Evolutionary conservation across 2,329 filamentous ascomycete genomes (phyloP), one percentile per base, ranked within the genome.

Genomic region (Curvularia lunata): DNA sequence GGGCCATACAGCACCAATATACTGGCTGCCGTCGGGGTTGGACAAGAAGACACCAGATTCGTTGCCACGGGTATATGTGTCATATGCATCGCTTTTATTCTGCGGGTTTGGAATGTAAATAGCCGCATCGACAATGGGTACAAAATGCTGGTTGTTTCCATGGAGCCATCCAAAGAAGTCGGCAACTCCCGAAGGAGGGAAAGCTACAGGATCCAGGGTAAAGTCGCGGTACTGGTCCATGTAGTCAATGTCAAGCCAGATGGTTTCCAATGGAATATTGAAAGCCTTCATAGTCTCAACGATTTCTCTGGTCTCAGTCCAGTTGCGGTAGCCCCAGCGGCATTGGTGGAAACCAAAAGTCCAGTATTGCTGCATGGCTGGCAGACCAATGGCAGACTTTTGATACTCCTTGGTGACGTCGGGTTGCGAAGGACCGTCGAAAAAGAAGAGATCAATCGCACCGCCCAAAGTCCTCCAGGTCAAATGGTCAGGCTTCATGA

Each of bases 291-390:
- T 85, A 50, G 80, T 81, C 47, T 83, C 76, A 30, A 85, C 79
- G 10, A 86, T 81, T 13, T 84, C 84, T 61, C 88, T 83, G 3
- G 91, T 70, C 27, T 86, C 82, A 1, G 85, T 84, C 86, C 89
- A 92, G 67, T 91, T 91, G 38, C 83, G 79, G 72, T 95, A 95
- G 0, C 91, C 91, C 87, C 91, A 95, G 58, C 90, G 84, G 67
- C 91, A 94, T 72, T 96, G 91, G 64, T 96, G 91, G 71, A 84
- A 94, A 0, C 92, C 92, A 59, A 96, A 86, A 0, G 88, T 86
- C 82, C 86, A 94, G 78, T 95, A 95, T 16, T 63, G 88, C 70
- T 93, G 89, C 86, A 94, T 88, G 0, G 87, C 87, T 1, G 91
- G 91, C 5, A 91, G 78, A 0, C 91, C 91, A 50, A 88, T 80